phyloP scores from a whole-genome alignment of 352 stramenopile species.

The Phytopythium vexans region DNA sequence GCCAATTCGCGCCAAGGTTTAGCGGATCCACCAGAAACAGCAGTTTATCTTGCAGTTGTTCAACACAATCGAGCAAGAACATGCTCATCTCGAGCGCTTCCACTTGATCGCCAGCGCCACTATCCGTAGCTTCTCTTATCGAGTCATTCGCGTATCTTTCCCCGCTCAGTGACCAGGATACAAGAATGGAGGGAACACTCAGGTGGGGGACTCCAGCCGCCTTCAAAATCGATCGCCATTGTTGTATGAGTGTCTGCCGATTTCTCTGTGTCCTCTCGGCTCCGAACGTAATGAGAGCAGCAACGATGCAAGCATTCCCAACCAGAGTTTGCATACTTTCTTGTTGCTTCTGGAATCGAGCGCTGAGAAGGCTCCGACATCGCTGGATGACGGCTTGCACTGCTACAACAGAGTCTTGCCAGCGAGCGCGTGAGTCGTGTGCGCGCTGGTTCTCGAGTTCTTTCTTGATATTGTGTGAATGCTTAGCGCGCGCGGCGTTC shows the following conservation, averaged over 20 bases:
- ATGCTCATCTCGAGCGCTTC: constrained; percentile 33
- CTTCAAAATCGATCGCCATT: constrained; percentile 16
- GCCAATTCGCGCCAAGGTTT: too few relatives aligned
- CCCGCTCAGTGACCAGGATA: constrained; percentile 28
- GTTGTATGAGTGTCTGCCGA: constrained; percentile 13
- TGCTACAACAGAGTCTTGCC: constrained; percentile 32
- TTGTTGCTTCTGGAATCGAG: constrained; percentile 15
- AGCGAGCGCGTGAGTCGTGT: constrained; percentile 41
- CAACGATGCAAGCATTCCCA: constrained; percentile 29
- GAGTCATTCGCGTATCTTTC: constrained; percentile 13
- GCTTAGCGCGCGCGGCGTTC: constrained; percentile 34
- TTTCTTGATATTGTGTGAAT: constrained; percentile 27
- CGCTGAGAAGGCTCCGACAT: constrained; percentile 27
- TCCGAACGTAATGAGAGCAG: constrained; percentile 28
- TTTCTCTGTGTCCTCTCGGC: constrained; percentile 18
- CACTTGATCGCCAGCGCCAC: constrained; percentile 23
- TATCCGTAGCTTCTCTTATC: constrained; percentile 13
- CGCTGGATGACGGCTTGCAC: constrained; percentile 38
- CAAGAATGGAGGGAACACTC: constrained; percentile 13
- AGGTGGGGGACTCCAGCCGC: constrained; percentile 2
- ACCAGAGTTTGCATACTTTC: constrained; percentile 23
- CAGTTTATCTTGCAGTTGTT: too few relatives aligned
- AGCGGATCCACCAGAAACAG: too few relatives aligned
- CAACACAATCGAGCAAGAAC: constrained; percentile 22
- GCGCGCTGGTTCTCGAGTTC: constrained; percentile 50